Evolutionary conservation across 2,329 filamentous ascomycete species (phyloP), one percentile per base, ranked within the genome.

Genomic region (Curvularia hawaiiensis): DNA sequence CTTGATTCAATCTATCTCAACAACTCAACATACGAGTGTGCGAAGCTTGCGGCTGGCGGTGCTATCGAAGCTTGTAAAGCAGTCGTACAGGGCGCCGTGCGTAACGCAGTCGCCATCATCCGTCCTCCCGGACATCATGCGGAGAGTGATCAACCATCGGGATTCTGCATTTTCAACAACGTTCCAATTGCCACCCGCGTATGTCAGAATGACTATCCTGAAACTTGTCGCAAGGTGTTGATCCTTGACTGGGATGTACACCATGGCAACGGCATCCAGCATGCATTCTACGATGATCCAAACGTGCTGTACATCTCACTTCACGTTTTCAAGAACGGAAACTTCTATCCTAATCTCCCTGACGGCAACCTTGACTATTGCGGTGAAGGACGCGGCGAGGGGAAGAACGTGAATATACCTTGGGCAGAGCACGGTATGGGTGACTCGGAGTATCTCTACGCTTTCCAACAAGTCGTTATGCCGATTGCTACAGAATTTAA

Each of bases 131-230:
- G 95, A 0, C 95, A 99, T 70, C 95, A 99, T 75, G 95, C 95
- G 1, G 95, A 99, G 73, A 88, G 87, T 56, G 85, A 95, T 68
- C 83, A 88, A 35, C 86, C 94, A 0, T 95, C 97, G 84, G 95
- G 95, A 0, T 99, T 99, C 72, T 99, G 95, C 75, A 85, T 98
- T 58, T 98, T 98, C 80, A 97, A 99, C 79, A 99, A 99, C 70
- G 95, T 98, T 3, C 92, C 91, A 20, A 90, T 99, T 57, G 94
- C 93, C 1, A 89, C 92, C n/a, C 89, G 87, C 58, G 90, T 93
- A 12, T 97, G 93, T 72, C 92, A 97, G 73, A 80, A 84, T 52
- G 88, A 92, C 58, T 95, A 90, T 65, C 90, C 90, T 1, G 86
- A 94, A 3, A 79, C 80, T 9, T 97, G 94, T 71, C 88, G 92